Evolutionary conservation across 1,284 basidiomycete species (phyloP).

Genomic region (Porodaedalea pini): DNA sequence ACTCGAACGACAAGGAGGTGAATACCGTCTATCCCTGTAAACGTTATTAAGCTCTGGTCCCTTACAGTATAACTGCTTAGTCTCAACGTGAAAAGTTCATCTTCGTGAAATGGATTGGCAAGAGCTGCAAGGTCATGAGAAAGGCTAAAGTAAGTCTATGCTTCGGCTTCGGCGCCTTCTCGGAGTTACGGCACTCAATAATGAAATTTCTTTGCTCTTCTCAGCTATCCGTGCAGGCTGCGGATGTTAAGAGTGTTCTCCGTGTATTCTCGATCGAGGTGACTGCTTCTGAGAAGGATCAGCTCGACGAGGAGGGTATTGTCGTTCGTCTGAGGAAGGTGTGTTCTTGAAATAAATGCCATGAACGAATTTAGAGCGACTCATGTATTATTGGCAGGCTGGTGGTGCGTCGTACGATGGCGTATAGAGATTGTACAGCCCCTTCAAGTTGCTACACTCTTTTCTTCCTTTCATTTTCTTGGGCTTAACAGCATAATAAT

Average conservation of each 20-base stretch:
- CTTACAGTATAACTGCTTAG: conserved; percentile 16
- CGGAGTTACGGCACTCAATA: conserved; percentile 19
- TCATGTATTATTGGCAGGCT: conserved; percentile 20
- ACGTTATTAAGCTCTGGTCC: not conserved
- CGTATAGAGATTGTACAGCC: conserved; percentile 10
- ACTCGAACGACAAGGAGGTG: conserved; percentile 78
- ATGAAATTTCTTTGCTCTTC: conserved; percentile 11
- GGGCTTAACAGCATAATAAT: conserved; percentile 5
- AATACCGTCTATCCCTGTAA: no score
- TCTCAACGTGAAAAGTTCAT: conserved; percentile 87
- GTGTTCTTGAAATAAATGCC: no score
- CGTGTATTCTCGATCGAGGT: conserved; percentile 83
- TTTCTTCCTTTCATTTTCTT: conserved; percentile 3
- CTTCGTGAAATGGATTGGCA: conserved; percentile 87
- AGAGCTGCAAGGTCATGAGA: conserved; percentile 83
- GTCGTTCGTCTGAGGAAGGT: conserved; percentile 73
- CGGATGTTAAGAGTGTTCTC: conserved; percentile 80
- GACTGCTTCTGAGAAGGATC: conserved; percentile 73
- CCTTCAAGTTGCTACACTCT: not conserved
- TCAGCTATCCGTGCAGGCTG: conserved; percentile 84
- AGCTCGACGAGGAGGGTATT: conserved; percentile 80
- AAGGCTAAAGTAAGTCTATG: conserved; percentile 72
- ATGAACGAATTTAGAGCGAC: no score
- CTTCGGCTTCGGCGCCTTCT: conserved; percentile 14
- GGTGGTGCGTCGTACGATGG: conserved; percentile 28